These are phyloP conservation scores for Lachnellula suecica DNA, from an alignment of 2,329 filamentous ascomycete genomes.

Conservation along the genomic window DNA sequence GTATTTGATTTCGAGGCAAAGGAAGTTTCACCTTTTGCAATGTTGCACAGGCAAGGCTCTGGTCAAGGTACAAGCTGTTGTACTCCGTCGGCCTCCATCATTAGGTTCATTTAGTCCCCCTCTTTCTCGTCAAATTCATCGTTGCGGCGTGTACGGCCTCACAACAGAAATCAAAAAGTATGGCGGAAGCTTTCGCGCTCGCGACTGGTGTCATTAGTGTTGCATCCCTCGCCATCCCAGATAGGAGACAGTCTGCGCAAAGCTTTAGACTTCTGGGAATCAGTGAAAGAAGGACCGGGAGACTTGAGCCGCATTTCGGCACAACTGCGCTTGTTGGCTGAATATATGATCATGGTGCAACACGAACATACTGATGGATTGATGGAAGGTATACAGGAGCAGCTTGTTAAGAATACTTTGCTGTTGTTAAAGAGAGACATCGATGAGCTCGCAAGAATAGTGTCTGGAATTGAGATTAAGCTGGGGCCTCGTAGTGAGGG, in stretches of 20 bases:
- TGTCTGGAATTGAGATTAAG: constrained; percentile 1
- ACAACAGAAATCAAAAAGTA: not conserved
- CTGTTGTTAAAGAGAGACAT: constrained; percentile 6
- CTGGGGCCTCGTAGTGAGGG: not conserved
- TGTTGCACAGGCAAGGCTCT: no score
- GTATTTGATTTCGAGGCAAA: not conserved
- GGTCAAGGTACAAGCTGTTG: no score
- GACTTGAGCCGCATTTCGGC: constrained; percentile 11
- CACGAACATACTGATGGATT: not conserved
- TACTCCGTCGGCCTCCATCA: no score
- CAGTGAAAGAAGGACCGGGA: constrained; percentile 13
- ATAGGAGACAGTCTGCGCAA: constrained; percentile 6
- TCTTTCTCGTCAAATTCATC: no score
- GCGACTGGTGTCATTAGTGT: constrained; percentile 13
- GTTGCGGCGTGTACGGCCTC: not conserved
- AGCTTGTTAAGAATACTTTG: not conserved
- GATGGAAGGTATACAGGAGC: not conserved
- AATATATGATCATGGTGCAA: constrained; percentile 2
- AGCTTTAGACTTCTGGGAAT: constrained; percentile 11
- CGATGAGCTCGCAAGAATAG: constrained; percentile 1
- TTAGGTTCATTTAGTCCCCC: no score
- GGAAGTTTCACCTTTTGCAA: not conserved
- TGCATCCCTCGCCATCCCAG: constrained; percentile 10
- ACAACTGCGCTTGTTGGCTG: constrained; percentile 7
- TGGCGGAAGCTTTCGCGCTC: constrained; percentile 10